Conservation (phyloP, 768 basidiomycete genomes). For the Boletus subparvulus region DNA sequence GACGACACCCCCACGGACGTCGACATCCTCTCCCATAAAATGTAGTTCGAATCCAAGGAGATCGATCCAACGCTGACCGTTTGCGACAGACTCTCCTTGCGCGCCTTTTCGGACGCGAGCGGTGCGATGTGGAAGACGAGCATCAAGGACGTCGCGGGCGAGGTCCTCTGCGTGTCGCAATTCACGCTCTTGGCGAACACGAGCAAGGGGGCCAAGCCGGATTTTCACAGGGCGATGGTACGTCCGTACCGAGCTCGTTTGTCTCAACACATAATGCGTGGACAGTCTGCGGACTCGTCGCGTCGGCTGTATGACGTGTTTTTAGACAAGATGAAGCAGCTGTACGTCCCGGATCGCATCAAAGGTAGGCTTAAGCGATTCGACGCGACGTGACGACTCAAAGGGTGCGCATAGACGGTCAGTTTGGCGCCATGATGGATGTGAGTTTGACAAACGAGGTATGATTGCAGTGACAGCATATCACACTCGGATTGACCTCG, state of each 20-base stretch:
- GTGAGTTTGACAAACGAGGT: slow-evolving; percentile 88
- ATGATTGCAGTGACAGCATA: slow-evolving; percentile 15
- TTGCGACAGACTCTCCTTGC: slow-evolving; percentile 60
- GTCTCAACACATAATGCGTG: not conserved
- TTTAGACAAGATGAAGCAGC: slow-evolving; percentile 59
- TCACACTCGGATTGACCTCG: slow-evolving; percentile 3
- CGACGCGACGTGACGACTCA: not conserved
- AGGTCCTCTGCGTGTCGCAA: slow-evolving; percentile 92
- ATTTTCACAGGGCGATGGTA: slow-evolving; percentile 94
- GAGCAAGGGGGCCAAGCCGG: slow-evolving; percentile 84
- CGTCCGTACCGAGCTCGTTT: slow-evolving; percentile 17
- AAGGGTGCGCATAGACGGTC: slow-evolving; percentile 60
- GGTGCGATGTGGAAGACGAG: slow-evolving; percentile 82
- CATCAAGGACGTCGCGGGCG: slow-evolving; percentile 86
- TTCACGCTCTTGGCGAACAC: slow-evolving; percentile 90
- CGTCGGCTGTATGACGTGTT: slow-evolving; percentile 71
- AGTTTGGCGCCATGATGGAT: slow-evolving; percentile 96
- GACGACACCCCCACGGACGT: slow-evolving; percentile 82
- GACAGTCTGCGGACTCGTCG: slow-evolving; percentile 67
- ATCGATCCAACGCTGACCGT: slow-evolving; percentile 3
- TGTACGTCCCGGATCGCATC: slow-evolving; percentile 75
- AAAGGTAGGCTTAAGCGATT: slow-evolving; percentile 50
- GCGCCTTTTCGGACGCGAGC: slow-evolving; percentile 65
- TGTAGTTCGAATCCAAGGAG: slow-evolving; percentile 45
- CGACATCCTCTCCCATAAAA: slow-evolving; percentile 74